phyloP scores from a whole-genome alignment of 331 rosid species.

The Arachis monticola region DNA sequence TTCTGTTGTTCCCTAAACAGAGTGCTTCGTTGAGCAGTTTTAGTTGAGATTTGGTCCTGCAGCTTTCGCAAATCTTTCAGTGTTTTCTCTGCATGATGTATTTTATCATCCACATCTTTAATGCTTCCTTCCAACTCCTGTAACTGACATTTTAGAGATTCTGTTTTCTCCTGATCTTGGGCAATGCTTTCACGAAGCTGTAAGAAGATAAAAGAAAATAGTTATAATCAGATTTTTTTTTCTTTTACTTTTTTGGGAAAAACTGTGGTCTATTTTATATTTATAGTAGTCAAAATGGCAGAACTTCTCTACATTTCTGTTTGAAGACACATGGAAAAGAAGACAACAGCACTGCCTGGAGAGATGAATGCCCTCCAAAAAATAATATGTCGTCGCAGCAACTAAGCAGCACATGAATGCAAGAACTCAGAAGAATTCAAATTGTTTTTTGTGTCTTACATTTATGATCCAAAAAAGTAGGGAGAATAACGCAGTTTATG shows the following conservation, averaged over 20 bases:
- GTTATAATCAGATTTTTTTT: conserved; percentile 28
- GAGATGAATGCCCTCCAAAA: not conserved
- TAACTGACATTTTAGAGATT: conserved; percentile 60
- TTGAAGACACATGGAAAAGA: not conserved
- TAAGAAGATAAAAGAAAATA: conserved; percentile 36
- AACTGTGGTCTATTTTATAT: conserved; percentile 13
- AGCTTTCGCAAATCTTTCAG: conserved; percentile 64
- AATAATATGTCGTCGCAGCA: not conserved
- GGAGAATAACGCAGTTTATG: not conserved
- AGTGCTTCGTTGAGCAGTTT: conserved; percentile 70
- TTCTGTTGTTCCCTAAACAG: conserved; percentile 64
- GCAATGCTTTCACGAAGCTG: conserved; percentile 90
- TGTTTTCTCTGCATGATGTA: conserved; percentile 56
- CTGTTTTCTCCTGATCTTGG: conserved; percentile 82
- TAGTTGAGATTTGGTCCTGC: conserved; percentile 66
- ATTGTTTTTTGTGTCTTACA: not conserved
- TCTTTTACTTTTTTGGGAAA: conserved; percentile 8
- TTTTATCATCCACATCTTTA: conserved; percentile 60
- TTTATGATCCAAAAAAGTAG: not conserved
- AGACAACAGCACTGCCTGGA: not conserved
- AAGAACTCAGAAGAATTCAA: not conserved
- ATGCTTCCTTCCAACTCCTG: conserved; percentile 73
- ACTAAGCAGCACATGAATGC: not conserved
- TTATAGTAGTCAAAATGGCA: conserved; percentile 18
- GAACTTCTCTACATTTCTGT: not conserved